Percentiles rank a stretch among this genome's conserved stretches.
These are phyloP conservation scores for Garcia nutans DNA, from an alignment of 345 rosid genomes.

Conservation along the genomic window DNA sequence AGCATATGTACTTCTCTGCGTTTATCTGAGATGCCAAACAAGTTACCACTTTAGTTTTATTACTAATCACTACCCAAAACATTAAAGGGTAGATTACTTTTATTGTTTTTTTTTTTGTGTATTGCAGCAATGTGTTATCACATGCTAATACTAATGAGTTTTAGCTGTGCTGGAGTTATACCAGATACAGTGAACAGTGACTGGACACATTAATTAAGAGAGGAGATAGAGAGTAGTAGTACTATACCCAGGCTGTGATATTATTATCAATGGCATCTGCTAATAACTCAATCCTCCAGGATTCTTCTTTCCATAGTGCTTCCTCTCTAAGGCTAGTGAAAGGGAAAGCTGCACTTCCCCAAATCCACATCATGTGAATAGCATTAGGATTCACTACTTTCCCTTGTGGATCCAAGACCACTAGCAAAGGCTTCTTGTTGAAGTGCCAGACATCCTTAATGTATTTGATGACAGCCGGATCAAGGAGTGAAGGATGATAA, in stretches of 20 bases:
- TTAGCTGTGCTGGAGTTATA: no score
- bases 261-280: constrained; percentile 48
- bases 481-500: constrained; percentile 53
- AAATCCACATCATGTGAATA: constrained; percentile 81
- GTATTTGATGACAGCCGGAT: constrained; percentile 48
- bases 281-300: constrained; percentile 59
- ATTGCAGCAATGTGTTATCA: no score
- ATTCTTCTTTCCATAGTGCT: constrained; percentile 60
- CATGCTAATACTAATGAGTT: no score
- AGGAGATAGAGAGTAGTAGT: not conserved
- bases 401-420: constrained; percentile 83
- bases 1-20: constrained; percentile 48
- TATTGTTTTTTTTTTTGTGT: no score
- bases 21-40: constrained; percentile 9
- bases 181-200: no score
- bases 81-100: not conserved
- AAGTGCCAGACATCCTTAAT: constrained; percentile 66
- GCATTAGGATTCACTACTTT: constrained; percentile 66
- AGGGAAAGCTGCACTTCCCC: constrained; percentile 72
- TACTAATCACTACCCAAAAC: not conserved
- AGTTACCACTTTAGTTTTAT: not conserved
- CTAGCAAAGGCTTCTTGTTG: constrained; percentile 58
- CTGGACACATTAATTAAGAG: no score
- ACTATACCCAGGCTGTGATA: constrained; percentile 46
- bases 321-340: constrained; percentile 59